These are phyloP conservation scores for Theileria luwenshuni DNA, from an alignment of 169 alveolate genomes.

Conservation along the genomic window DNA sequence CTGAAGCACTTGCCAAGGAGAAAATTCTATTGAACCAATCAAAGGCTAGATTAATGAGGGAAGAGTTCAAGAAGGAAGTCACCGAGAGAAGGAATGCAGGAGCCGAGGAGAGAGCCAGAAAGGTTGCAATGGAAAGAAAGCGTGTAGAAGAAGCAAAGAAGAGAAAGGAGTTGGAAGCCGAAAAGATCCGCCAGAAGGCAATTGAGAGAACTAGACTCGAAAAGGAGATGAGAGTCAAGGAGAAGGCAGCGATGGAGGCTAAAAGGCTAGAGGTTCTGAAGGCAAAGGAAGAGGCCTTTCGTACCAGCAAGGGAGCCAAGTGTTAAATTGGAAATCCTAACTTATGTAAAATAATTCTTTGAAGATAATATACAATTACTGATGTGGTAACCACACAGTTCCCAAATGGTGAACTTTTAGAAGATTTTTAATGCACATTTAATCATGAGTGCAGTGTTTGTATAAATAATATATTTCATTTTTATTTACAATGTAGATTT, in stretches of 20 bases:
- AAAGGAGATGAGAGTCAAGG: constrained; percentile 18
- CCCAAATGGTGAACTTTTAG: no score
- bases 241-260: constrained; percentile 31
- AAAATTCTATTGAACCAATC: constrained; percentile 25
- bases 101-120: constrained; percentile 5
- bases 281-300: constrained; percentile 42
- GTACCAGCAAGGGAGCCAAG: constrained; percentile 16
- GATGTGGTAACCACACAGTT: no score
- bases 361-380: no score
- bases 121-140: constrained; percentile 56
- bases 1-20: constrained; percentile 26
- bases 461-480: no score
- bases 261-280: constrained; percentile 34
- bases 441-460: no score
- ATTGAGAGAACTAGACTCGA: constrained; percentile 31
- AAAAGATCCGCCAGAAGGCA: constrained; percentile 38
- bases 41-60: constrained; percentile 15
- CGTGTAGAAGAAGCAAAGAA: constrained; percentile 60
- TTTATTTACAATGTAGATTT: no score
- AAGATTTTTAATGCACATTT: no score
- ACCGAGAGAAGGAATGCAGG: constrained; percentile 13
- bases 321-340: background rate
- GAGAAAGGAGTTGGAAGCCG: constrained; percentile 42
- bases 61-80: constrained; percentile 38
- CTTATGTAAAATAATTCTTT: background rate